Conservation (phyloP, 2,329 filamentous ascomycete genomes). For the Parasarocladium wereldwijsianum region DNA sequence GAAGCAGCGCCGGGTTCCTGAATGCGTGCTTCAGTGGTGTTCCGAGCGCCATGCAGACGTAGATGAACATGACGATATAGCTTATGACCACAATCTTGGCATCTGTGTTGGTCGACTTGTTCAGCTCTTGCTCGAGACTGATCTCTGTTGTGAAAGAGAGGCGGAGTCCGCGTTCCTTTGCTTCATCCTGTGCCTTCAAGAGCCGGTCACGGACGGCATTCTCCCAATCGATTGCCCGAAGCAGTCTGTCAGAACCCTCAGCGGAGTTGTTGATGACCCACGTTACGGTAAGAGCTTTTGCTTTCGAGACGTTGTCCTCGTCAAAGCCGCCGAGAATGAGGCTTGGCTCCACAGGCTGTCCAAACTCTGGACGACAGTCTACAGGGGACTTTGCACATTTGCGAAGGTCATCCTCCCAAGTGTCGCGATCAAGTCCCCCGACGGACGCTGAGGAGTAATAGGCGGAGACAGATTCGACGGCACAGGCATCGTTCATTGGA, state of each 20-base stretch:
- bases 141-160: constrained; percentile 93
- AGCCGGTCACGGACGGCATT: constrained; percentile 60
- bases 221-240: constrained; percentile 80
- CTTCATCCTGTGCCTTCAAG: constrained; percentile 67
- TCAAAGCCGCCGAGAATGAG: constrained; percentile 76
- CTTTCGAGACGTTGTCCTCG: constrained; percentile 48
- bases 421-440: constrained; percentile 20
- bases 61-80: constrained; percentile 98
- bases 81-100: constrained; percentile 93
- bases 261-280: constrained; percentile 87
- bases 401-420: constrained; percentile 59
- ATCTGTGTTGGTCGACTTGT: constrained; percentile 96
- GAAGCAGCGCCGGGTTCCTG: constrained; percentile 64
- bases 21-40: constrained; percentile 70
- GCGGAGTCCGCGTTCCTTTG: constrained; percentile 59
- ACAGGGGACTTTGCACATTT: constrained; percentile 70
- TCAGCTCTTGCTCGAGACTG: constrained; percentile 87
- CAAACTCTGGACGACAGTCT: constrained; percentile 73
- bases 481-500: constrained; percentile 75
- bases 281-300: constrained; percentile 71
- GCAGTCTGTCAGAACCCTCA: constrained; percentile 56
- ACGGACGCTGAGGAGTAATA: constrained; percentile 51
- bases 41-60: constrained; percentile 82
- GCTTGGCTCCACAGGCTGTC: constrained; percentile 73
- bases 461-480: constrained; percentile 81